Percentiles rank a stretch among this genome's conserved stretches.
Evolutionary conservation across 2,329 filamentous ascomycete genomes (phyloP).

Genomic region (Zymoseptoria pseudotritici): DNA sequence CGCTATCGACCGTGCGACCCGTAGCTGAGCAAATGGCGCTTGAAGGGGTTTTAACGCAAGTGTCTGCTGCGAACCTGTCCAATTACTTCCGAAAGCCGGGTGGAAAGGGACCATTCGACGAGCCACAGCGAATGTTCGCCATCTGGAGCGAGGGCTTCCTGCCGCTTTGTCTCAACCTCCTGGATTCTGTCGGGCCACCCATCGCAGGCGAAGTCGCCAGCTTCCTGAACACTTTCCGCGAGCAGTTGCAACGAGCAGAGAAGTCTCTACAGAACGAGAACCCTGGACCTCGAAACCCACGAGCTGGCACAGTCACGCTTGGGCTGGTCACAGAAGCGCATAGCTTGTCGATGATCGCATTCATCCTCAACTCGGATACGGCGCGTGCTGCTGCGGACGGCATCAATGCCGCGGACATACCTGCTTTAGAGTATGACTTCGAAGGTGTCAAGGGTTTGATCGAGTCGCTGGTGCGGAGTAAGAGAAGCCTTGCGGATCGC

Average conservation of each 20-base stretch:
- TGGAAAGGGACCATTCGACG: conserved; percentile 70
- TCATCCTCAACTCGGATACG: conserved; percentile 61
- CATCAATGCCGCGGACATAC: conserved; percentile 55
- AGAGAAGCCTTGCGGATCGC: conserved; percentile 61
- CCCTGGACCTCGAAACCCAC: conserved; percentile 30
- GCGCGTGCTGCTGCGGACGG: conserved; percentile 56
- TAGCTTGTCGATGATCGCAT: conserved; percentile 66
- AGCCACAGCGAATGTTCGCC: conserved; percentile 67
- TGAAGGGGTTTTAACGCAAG: conserved; percentile 71
- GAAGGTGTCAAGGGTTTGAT: conserved; percentile 69
- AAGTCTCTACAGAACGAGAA: conserved; percentile 61
- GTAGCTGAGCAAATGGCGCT: conserved; percentile 87
- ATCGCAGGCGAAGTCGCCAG: conserved; percentile 77
- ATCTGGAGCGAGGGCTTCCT: conserved; percentile 88
- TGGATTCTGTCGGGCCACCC: conserved; percentile 71
- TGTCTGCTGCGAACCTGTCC: conserved; percentile 72
- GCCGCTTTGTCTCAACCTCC: conserved; percentile 79
- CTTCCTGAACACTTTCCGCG: conserved; percentile 83
- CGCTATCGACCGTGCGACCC: conserved; percentile 71
- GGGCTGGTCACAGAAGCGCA: conserved; percentile 70
- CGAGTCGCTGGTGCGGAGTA: conserved; percentile 62
- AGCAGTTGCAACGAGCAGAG: conserved; percentile 65
- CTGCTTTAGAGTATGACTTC: conserved; percentile 67
- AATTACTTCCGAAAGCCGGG: conserved; percentile 63
- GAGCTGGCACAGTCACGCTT: conserved; percentile 61